Evolutionary conservation across 495 filamentous ascomycete species (phyloP).

Genomic region (Aspergillus funiculosus): DNA sequence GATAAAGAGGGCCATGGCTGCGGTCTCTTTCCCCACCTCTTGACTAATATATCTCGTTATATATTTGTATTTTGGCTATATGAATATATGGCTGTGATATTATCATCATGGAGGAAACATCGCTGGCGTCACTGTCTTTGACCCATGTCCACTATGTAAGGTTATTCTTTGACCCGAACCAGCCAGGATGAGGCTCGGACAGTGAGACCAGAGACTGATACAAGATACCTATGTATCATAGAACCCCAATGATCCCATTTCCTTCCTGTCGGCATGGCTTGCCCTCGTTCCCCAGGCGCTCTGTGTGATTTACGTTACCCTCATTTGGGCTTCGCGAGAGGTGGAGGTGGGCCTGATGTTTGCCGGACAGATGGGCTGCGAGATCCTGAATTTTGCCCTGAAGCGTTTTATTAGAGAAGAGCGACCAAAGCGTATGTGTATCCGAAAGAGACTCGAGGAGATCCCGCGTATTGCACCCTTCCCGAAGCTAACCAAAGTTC

Average conservation of each 20-base stretch:
- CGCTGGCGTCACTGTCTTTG: constrained; percentile 81
- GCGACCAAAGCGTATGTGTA: constrained; percentile 61
- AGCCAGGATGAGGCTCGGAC: neutral
- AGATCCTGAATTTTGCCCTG: constrained; percentile 83
- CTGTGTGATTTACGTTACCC: constrained; percentile 79
- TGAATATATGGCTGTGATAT: neutral
- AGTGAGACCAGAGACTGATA: constrained; percentile 11
- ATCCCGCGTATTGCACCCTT: too few relatives aligned
- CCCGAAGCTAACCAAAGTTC: constrained; percentile 1
- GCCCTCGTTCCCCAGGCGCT: constrained; percentile 89
- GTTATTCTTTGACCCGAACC: constrained; percentile 4
- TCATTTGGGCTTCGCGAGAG: constrained; percentile 86
- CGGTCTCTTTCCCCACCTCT: neutral
- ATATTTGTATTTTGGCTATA: neutral
- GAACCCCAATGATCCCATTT: constrained; percentile 82
- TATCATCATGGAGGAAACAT: constrained; percentile 54
- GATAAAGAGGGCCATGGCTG: neutral
- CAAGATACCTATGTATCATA: constrained; percentile 31
- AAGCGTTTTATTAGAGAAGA: constrained; percentile 92
- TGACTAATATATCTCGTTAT: neutral
- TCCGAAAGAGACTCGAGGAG: neutral
- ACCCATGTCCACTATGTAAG: constrained; percentile 95
- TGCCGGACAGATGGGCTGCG: constrained; percentile 84
- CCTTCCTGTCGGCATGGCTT: constrained; percentile 84
- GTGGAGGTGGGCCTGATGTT: constrained; percentile 88